Evolutionary conservation across 441 rosid species (phyloP), one percentile per base, ranked within the genome.

Genomic region (Mallotus japonicus): DNA sequence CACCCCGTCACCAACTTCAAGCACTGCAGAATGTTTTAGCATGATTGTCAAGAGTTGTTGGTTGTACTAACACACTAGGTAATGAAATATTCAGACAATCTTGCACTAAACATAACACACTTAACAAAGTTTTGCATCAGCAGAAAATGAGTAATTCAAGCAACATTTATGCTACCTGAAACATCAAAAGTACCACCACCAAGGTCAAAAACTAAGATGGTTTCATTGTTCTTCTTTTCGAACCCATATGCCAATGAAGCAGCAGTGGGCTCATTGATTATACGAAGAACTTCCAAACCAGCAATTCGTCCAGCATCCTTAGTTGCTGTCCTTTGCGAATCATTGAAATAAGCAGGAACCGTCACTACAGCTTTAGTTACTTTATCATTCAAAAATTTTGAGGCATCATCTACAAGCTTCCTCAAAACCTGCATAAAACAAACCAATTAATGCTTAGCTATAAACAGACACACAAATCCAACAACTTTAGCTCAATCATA

Each of bases 241-340:
- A 95, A 92, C 6, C 98, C 99, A 79, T 95, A 92, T 1, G 99
- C 99, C 83, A 95, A 80, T 0, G 98, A 92, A 46, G 99, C 99
- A 79, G 99, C 98, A 28, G 99, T 92, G 3, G 99, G 98, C 69
- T 95, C 98, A 47, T 92, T 95, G 74, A 95, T 95, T 69, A 95
- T 95, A 20, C 98, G 91, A 58, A 95, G 97, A 78, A 95, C 98
- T 71, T 95, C 98, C 66, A 95, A 69, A 10, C 99, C 98, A 62
- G 98, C 98, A 69, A 95, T 95, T 0, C 97, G 90, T 56, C 98
- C 99, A 51, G 98, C 99, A 89, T 95, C 99, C 76, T 95, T 95
- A 8, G 98, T 95, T 6, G 98, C 98, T 57, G 98, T 92, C 64
- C 99, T 86, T 79, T 95, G 99, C 0, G 99, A 95, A 74, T 91